phyloP scores from a whole-genome alignment of 208 protist species.

The Vickermania spadyakhi region DNA sequence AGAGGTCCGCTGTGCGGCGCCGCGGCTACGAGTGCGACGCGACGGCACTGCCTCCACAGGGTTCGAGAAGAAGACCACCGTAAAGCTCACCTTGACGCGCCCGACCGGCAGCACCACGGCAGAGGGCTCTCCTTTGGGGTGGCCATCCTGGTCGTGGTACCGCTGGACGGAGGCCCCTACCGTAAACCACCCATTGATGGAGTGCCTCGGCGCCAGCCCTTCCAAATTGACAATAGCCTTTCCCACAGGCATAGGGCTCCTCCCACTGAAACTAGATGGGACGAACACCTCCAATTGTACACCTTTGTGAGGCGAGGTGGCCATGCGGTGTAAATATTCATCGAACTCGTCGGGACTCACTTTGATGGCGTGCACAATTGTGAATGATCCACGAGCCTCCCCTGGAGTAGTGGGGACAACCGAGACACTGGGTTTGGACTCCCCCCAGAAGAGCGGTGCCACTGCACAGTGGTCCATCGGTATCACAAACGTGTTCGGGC shows the following conservation, averaged over 20 bases:
- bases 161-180: slow-evolving; percentile 30
- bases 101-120: background rate
- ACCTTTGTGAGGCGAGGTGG: slow-evolving; percentile 32
- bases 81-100: background rate
- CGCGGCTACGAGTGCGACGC: no score
- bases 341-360: slow-evolving; percentile 30
- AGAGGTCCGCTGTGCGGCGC: no score
- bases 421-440: slow-evolving; percentile 37
- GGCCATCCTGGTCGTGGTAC: background rate
- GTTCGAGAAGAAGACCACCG: background rate
- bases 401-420: slow-evolving; percentile 58
- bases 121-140: background rate
- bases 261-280: slow-evolving; percentile 73
- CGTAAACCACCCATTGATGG: slow-evolving; percentile 62
- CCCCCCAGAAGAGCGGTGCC: slow-evolving; percentile 71
- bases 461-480: slow-evolving; percentile 74
- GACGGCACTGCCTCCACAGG: no score
- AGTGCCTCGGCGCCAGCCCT: slow-evolving; percentile 19
- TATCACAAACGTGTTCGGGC: slow-evolving; percentile 46
- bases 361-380: slow-evolving; percentile 74
- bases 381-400: slow-evolving; percentile 29
- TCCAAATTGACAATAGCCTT: slow-evolving; percentile 46
- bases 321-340: slow-evolving; percentile 60
- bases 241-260: slow-evolving; percentile 44
- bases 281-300: slow-evolving; percentile 72